Base-by-base conservation (phyloP, 768 basidiomycete genomes). In the Crassisporium funariophilum region DNA sequence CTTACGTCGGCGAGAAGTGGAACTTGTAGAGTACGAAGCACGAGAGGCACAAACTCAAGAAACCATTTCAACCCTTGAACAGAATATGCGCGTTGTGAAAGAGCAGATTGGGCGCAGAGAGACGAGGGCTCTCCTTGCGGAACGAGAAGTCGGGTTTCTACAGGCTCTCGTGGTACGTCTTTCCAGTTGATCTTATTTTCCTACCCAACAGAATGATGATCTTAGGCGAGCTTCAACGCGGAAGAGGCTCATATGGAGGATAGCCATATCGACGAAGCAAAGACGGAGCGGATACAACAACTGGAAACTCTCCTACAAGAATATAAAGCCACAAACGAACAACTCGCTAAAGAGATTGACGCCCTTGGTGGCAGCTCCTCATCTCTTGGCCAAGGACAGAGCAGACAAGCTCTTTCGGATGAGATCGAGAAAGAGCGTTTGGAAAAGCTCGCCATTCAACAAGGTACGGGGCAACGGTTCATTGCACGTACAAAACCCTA, bases 81-180 rank as follows among this genome's bases (percentile, higher is more conserved):
- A 56, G 4, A 64, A 77, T 3, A 56, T 72, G 7, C 67, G 66
- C 10, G 44, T 60, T 1, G 55, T 77, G 8, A 74, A 74, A 49
- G 78, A 74, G 39, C 59, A 65, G 48, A 39, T 63, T 10, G 43
- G 20, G 5, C 58, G 72, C 24, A 55, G 58, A 27, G 68, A 74
- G 35, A 62, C 61, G 5, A 52, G 63, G 20, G 55, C 58, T 1
- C 50, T 57, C 13, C 56, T 73, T 13, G 66, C 67, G 0, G 84
- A 87, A 54, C 61, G 81, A 22, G 86, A 90, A 54, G 75, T 80
- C n/a, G 71, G 75, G n/a, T 86, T 84, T 58, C 58, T 86, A 45
- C 73, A 82, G 49, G 83, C 82, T 0, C 69, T 89, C n/a, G 68
- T 88, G 57, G 85, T 86, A 38, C 39, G 83, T 72, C n/a, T 35